phyloP scores from a whole-genome alignment of 352 stramenopile species.

The Pythium scleroteichum region DNA sequence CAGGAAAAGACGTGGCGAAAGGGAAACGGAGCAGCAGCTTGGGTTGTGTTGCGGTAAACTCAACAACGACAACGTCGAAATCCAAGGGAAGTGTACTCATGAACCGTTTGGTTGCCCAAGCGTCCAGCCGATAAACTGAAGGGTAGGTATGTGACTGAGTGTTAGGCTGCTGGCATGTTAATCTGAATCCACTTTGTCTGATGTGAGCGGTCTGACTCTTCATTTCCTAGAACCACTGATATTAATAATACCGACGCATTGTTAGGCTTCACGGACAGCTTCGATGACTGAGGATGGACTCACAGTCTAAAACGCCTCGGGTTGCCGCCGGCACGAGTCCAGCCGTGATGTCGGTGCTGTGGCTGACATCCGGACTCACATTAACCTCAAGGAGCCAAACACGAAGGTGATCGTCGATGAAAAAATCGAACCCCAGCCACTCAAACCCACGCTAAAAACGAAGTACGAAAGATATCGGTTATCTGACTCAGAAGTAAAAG shows the following conservation, averaged over 20 bases:
- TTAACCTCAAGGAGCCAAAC: slow-evolving; percentile 88
- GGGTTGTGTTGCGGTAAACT: not conserved
- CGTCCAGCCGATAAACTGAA: not conserved
- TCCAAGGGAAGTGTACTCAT: not conserved
- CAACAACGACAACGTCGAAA: not conserved
- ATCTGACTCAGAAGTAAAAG: too few species aligned
- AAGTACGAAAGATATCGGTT: not conserved
- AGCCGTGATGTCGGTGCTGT: slow-evolving; percentile 63
- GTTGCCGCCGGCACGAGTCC: slow-evolving; percentile 57
- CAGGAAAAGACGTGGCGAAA: not conserved
- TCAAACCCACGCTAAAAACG: slow-evolving; percentile 65
- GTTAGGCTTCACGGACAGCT: not conserved
- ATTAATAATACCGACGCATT: not conserved
- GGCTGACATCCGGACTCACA: slow-evolving; percentile 85
- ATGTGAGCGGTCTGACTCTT: not conserved
- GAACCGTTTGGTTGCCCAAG: not conserved
- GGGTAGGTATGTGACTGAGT: too few species aligned
- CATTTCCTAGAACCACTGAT: slow-evolving; percentile 16
- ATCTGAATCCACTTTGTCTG: slow-evolving; percentile 12
- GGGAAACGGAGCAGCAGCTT: slow-evolving; percentile 17
- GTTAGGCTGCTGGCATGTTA: not conserved
- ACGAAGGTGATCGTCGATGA: slow-evolving; percentile 55
- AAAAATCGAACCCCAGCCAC: slow-evolving; percentile 86
- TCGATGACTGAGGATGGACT: not conserved
- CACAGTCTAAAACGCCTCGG: slow-evolving; percentile 50